phyloP scores from a whole-genome alignment of 371 early-diverging fungal species.

The Rhizopus delemar region DNA sequence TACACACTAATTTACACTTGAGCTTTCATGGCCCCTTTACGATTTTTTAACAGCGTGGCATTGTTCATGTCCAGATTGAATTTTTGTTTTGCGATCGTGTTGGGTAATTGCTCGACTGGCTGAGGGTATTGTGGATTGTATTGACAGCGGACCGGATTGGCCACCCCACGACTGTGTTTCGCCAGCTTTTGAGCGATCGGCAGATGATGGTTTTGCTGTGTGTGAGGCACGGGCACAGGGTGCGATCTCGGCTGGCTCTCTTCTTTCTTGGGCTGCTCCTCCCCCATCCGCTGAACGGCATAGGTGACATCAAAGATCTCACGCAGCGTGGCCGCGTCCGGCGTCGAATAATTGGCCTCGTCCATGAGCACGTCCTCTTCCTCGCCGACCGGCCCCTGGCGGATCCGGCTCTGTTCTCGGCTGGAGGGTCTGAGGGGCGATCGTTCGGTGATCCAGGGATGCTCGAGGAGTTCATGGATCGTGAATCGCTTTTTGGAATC shows the following conservation, averaged over 20 bases:
- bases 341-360: conserved; percentile 32
- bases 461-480: conserved; percentile 68
- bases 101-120: background rate
- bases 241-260: too few relatives aligned
- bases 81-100: conserved; percentile 6
- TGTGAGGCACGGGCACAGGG: conserved; percentile 13
- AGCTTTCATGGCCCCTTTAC: conserved; percentile 12
- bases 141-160: conserved; percentile 9
- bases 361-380: conserved; percentile 11
- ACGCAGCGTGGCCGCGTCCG: conserved; percentile 55
- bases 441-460: conserved; percentile 20
- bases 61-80: conserved; percentile 51
- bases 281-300: conserved; percentile 66
- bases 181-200: conserved; percentile 24
- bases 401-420: background rate
- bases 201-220: conserved; percentile 18
- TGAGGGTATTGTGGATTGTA: background rate
- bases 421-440: background rate
- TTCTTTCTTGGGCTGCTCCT: conserved; percentile 41
- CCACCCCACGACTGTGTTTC: conserved; percentile 17
- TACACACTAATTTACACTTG: background rate
- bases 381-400: background rate
- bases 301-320: conserved; percentile 64
- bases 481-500: conserved; percentile 81
- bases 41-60: conserved; percentile 50